Base-by-base conservation (phyloP, 1,284 basidiomycete species). In the Cryptococcus floricola region DNA sequence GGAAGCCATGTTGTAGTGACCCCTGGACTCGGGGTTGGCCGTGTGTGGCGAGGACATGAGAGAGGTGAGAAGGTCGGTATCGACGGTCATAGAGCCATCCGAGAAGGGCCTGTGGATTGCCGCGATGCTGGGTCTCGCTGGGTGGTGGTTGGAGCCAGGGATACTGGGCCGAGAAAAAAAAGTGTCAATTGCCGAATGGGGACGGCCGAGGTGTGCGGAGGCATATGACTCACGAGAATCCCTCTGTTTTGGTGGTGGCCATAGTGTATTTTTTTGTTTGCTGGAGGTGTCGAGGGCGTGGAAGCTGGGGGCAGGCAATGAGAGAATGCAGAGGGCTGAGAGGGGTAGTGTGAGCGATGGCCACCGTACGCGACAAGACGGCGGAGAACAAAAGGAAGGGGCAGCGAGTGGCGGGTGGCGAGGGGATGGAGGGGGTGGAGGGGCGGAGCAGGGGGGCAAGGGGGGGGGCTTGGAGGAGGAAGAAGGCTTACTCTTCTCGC, bases 11-110 rank as follows among this genome's bases (percentile, higher is more conserved):
- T 50, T 38, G 38, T 38, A 39, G 5, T 50, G 48, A 10, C 12
- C 48, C n/a, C 38, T 13, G 14, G 48, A 38, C n/a, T 23, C 25
- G 31, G 12, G 23, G 42, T 10, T 44, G 42, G 8, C 14, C 7
- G 42, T 44, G 19, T 50, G 48, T 14, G 60, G 63, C 18, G 54
- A 47, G 27, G 57, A 55, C 62, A 67, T 64, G 44, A 70, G 54
- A 8, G 69, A 66, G 12, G 60, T 56, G 42, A 74, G 65, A 8
- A 72, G 61, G 23, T 69, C 64, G 27, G 72, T 72, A 12, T 69
- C 68, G 27, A 74, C 63, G 1, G 70, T 64, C 69, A 72, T 70
- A 12, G 72, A 74, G 0, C 70, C 72, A 47, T 71, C 72, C 0
- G 70, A 71, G 57, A 74, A 72, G 0, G 69, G 70, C 37, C 69